Evolutionary conservation across 1,284 basidiomycete genomes (phyloP).

Genomic region (Trichosporon ovoides): DNA sequence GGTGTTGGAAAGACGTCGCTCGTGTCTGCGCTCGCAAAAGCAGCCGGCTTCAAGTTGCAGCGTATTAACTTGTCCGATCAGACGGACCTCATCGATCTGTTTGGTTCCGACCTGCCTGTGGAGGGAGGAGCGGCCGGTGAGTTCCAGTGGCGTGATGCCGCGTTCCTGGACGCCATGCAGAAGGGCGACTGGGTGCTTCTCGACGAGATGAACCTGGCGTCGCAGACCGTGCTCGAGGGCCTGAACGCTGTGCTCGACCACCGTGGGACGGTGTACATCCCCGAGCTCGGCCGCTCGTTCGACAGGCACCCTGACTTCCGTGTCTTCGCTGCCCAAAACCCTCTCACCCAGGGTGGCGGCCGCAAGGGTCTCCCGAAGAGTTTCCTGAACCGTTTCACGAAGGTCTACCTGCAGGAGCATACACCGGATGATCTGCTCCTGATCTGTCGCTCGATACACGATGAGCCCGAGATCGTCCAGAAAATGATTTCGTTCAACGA

Average conservation of each 20-base stretch:
- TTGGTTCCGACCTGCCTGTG: constrained; percentile 92
- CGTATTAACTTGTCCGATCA: constrained; percentile 99
- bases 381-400: constrained; percentile 96
- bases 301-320: constrained; percentile 83
- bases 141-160: constrained; percentile 96
- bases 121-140: constrained; percentile 87
- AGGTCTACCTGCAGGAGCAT: constrained; percentile 89
- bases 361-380: constrained; percentile 97
- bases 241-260: constrained; percentile 96
- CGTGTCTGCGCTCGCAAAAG: constrained; percentile 76
- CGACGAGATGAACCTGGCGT: constrained; percentile 98
- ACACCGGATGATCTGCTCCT: constrained; percentile 69
- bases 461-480: constrained; percentile 59
- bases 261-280: constrained; percentile 89
- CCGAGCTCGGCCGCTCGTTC: constrained; percentile 89
- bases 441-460: constrained; percentile 73
- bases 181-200: constrained; percentile 93
- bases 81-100: constrained; percentile 93
- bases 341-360: constrained; percentile 91
- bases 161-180: constrained; percentile 89
- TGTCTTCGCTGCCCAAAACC: constrained; percentile 98
- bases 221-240: constrained; percentile 92
- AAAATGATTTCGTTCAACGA: constrained; percentile 83
- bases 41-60: constrained; percentile 72
- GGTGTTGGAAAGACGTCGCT: constrained; percentile 99